phyloP scores from a whole-genome alignment of 371 early-diverging fungal species.

The Apophysomyces variabilis region DNA sequence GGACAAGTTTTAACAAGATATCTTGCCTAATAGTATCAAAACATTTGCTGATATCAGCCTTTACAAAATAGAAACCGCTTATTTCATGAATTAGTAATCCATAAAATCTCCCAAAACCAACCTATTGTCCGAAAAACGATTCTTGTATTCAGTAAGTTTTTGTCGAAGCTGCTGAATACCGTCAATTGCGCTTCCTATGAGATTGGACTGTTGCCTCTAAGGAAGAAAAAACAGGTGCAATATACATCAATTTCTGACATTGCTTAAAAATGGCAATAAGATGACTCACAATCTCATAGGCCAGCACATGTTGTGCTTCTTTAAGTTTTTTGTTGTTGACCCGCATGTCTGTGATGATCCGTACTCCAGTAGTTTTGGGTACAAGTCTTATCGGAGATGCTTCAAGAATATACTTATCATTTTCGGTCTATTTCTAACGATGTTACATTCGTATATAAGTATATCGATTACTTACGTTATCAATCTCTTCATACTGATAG shows the following conservation, averaged over 20 bases:
- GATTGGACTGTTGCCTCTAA: conserved; percentile 25
- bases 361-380: conserved; percentile 70
- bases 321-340: conserved; percentile 19
- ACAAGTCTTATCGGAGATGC: conserved; percentile 66
- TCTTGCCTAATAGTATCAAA: conserved; percentile 84
- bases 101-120: conserved; percentile 5
- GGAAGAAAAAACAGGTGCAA: background rate
- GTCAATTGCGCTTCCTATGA: conserved; percentile 53
- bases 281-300: conserved; percentile 47
- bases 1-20: conserved; percentile 62
- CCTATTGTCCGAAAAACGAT: conserved; percentile 4
- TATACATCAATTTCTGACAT: background rate
- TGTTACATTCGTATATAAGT: background rate
- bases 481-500: conserved; percentile 45
- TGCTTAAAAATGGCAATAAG: background rate
- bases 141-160: conserved; percentile 54
- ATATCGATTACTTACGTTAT: conserved; percentile 18
- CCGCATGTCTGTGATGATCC: conserved; percentile 70
- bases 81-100: background rate
- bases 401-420: conserved; percentile 25
- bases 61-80: conserved; percentile 70
- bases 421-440: background rate
- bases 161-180: conserved; percentile 62
- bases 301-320: conserved; percentile 18
- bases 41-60: conserved; percentile 78